phyloP scores from a whole-genome alignment of 805 yeast species.

The Metschnikowia borealis region DNA sequence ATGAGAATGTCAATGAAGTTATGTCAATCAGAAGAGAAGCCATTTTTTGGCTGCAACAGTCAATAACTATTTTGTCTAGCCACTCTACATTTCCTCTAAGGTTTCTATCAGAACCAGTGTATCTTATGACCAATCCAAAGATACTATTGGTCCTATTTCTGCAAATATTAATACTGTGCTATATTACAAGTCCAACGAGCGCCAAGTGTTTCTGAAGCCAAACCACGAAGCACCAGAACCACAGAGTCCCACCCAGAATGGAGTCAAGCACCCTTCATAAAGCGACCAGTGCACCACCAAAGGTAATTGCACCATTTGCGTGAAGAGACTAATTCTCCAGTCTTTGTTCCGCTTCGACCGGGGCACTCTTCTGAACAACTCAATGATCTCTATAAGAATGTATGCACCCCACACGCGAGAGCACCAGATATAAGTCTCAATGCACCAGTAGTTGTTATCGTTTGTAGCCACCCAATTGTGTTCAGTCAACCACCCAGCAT shows the following conservation, averaged over 20 bases:
- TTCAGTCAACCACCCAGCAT: constrained; percentile 44
- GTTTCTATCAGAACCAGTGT: too few species aligned
- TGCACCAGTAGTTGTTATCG: constrained; percentile 40
- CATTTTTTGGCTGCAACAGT: too few species aligned
- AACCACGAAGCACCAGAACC: constrained; percentile 44
- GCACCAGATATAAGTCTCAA: constrained; percentile 43
- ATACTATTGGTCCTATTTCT: not conserved
- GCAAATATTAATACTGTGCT: not conserved
- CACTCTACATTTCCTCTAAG: not conserved
- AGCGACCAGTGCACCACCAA: constrained; percentile 44
- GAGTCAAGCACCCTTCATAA: constrained; percentile 41
- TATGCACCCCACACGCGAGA: constrained; percentile 44
- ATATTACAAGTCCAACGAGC: constrained; percentile 27
- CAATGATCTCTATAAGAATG: constrained; percentile 36
- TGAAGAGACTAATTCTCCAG: constrained; percentile 36
- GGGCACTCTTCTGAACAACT: constrained; percentile 40
- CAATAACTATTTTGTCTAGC: too few species aligned
- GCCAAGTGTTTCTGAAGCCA: constrained; percentile 35
- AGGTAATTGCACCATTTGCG: constrained; percentile 38
- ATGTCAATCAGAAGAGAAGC: too few species aligned
- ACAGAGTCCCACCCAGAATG: constrained; percentile 47
- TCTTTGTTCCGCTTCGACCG: constrained; percentile 29
- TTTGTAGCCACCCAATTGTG: constrained; percentile 42
- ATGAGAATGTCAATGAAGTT: too few species aligned
- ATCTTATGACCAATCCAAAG: too few species aligned